phyloP scores from a whole-genome alignment of 345 rosid genomes.

The Microthlaspi erraticum region DNA sequence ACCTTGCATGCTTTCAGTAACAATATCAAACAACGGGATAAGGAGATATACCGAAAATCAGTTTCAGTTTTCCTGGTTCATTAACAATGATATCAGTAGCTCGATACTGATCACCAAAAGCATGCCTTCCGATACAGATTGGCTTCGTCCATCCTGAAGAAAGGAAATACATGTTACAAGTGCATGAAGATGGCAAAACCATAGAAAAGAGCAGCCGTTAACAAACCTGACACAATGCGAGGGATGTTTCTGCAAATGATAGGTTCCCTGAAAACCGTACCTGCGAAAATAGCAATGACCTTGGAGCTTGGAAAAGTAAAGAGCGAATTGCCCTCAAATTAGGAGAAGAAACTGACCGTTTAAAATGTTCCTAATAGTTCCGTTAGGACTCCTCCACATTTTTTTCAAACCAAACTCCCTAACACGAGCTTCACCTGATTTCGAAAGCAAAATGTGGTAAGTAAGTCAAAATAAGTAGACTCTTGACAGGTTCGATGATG shows the following conservation, averaged over 20 bases:
- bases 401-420: slow-evolving; percentile 76
- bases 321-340: background rate
- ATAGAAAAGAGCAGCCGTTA: slow-evolving; percentile 19
- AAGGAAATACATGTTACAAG: slow-evolving; percentile 11
- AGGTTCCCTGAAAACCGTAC: slow-evolving; percentile 94
- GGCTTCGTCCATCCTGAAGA: slow-evolving; percentile 88
- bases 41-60: slow-evolving; percentile 64
- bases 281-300: slow-evolving; percentile 47
- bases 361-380: slow-evolving; percentile 88
- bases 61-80: slow-evolving; percentile 76
- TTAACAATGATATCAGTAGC: slow-evolving; percentile 81
- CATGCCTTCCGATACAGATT: slow-evolving; percentile 98
- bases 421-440: slow-evolving; percentile 83
- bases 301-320: slow-evolving; percentile 5
- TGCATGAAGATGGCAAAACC: slow-evolving; percentile 1
- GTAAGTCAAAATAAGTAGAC: slow-evolving; percentile 1
- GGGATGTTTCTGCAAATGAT: slow-evolving; percentile 86
- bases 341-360: slow-evolving; percentile 63
- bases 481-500: background rate
- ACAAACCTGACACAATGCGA: slow-evolving; percentile 75
- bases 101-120: slow-evolving; percentile 93
- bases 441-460: slow-evolving; percentile 7
- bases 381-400: slow-evolving; percentile 98
- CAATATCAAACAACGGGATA: background rate
- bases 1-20: slow-evolving; percentile 4